Percentiles rank a stretch among this genome's conserved stretches.
These are phyloP conservation scores for Cystobasidium slooffiae DNA, from an alignment of 1,284 basidiomycete genomes.

Conservation along the genomic window DNA sequence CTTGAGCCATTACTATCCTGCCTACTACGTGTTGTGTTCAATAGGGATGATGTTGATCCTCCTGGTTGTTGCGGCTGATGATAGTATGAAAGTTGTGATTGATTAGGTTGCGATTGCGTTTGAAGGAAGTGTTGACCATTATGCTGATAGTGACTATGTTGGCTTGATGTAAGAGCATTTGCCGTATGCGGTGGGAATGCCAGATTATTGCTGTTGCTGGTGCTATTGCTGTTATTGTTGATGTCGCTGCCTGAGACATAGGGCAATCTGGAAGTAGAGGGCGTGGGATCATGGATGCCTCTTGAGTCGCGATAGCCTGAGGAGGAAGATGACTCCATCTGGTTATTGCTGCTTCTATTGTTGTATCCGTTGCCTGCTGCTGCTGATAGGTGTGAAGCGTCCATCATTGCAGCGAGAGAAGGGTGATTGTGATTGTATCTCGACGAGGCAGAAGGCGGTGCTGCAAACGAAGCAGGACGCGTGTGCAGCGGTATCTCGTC, in stretches of 20 bases:
- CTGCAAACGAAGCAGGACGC: slow-evolving; percentile 29
- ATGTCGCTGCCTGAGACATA: neutral
- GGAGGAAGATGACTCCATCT: neutral
- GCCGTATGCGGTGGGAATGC: slow-evolving; percentile 5
- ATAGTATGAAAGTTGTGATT: no score
- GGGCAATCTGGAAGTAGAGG: slow-evolving; percentile 16
- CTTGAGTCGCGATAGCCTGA: neutral
- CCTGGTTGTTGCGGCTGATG: neutral
- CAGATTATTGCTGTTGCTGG: neutral
- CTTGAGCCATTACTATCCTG: slow-evolving; percentile 6
- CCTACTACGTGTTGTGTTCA: neutral
- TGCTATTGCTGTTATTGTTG: neutral
- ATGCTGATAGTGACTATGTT: slow-evolving; percentile 6
- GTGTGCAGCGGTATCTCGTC: slow-evolving; percentile 9
- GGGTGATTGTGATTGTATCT: slow-evolving; percentile 24
- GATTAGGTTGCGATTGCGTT: no score
- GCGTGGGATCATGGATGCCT: neutral
- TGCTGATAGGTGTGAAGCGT: neutral
- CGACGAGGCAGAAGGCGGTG: slow-evolving; percentile 15
- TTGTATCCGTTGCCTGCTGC: neutral
- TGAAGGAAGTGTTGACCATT: neutral
- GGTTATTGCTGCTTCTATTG: neutral
- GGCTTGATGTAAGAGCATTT: neutral
- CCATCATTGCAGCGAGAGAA: slow-evolving; percentile 24
- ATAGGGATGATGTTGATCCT: neutral